Percentiles rank a stretch among this genome's conserved stretches.
Evolutionary conservation across 805 yeast genomes (phyloP).

Genomic region (Teunomyces barrocoloradensis): DNA sequence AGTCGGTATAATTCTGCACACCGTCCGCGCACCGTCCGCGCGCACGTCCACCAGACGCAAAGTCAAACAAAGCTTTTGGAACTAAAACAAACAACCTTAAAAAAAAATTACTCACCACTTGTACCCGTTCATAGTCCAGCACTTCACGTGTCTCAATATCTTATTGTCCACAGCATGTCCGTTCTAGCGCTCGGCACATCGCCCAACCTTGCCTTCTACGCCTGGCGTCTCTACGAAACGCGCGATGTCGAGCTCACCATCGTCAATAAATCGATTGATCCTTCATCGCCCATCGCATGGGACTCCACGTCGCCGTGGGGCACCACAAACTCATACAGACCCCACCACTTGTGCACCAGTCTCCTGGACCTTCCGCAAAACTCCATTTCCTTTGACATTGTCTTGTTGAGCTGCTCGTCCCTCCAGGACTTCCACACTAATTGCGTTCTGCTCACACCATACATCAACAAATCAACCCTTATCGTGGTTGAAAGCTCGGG

Average conservation of each 20-base stretch:
- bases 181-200: slow-evolving; percentile 39
- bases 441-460: slow-evolving; percentile 24
- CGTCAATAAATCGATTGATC: slow-evolving; percentile 29
- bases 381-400: slow-evolving; percentile 28
- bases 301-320: slow-evolving; percentile 13
- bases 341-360: slow-evolving; percentile 14
- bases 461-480: slow-evolving; percentile 40
- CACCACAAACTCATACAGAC: slow-evolving; percentile 11
- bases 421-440: slow-evolving; percentile 38
- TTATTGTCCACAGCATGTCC: not conserved
- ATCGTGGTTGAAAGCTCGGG: slow-evolving; percentile 69
- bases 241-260: slow-evolving; percentile 35
- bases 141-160: not conserved
- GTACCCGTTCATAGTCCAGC: not conserved
- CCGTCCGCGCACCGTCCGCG: not conserved
- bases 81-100: not conserved
- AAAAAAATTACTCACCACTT: not conserved
- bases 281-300: slow-evolving; percentile 14
- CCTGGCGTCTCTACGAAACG: slow-evolving; percentile 54
- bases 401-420: slow-evolving; percentile 32
- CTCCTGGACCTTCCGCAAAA: slow-evolving; percentile 11
- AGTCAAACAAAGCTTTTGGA: not conserved
- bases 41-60: not conserved
- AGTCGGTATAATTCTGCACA: not conserved
- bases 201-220: slow-evolving; percentile 58